Conservation (phyloP, 2,329 filamentous ascomycete species). For the Penicillium corylophilum region DNA sequence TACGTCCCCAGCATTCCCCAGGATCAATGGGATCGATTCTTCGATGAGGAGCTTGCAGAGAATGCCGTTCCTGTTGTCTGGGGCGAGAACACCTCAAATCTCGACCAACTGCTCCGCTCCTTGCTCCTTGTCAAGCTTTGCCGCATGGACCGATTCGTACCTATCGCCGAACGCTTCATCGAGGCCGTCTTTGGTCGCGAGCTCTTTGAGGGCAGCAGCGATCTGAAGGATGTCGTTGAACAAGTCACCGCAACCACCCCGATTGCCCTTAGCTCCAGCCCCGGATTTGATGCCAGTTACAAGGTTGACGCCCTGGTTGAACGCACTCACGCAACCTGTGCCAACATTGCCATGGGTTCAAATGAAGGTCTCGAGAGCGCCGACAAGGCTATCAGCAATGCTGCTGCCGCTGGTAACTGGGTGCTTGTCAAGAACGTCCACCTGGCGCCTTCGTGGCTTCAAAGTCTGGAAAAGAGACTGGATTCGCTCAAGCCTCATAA, state of each 20-base stretch:
- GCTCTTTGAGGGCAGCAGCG: slow-evolving; percentile 79
- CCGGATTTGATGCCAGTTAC: slow-evolving; percentile 97
- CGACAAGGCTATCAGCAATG: slow-evolving; percentile 91
- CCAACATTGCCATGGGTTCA: slow-evolving; percentile 98
- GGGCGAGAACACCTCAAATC: slow-evolving; percentile 61
- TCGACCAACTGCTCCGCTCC: slow-evolving; percentile 77
- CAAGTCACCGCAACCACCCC: slow-evolving; percentile 82
- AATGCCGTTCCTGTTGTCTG: slow-evolving; percentile 75
- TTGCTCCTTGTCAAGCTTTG: slow-evolving; percentile 90
- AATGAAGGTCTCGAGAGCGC: slow-evolving; percentile 89
- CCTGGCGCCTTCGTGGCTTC: slow-evolving; percentile 90
- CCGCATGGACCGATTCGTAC: slow-evolving; percentile 92
- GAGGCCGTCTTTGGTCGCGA: slow-evolving; percentile 78
- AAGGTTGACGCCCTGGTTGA: slow-evolving; percentile 96
- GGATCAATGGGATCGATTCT: slow-evolving; percentile 76
- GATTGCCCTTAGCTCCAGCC: slow-evolving; percentile 88
- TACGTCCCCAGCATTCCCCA: slow-evolving; percentile 62
- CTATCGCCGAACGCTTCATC: slow-evolving; percentile 88
- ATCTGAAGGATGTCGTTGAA: slow-evolving; percentile 79
- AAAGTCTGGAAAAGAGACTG: slow-evolving; percentile 95
- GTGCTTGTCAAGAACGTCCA: slow-evolving; percentile 99
- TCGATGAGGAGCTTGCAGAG: slow-evolving; percentile 82
- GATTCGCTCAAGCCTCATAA: slow-evolving; percentile 90
- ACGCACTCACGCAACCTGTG: slow-evolving; percentile 75
- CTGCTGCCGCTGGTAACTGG: slow-evolving; percentile 89